These are phyloP conservation scores for Pilobolus umbonatus DNA, from an alignment of 192 early-diverging fungal genomes.

Conservation along the genomic window DNA sequence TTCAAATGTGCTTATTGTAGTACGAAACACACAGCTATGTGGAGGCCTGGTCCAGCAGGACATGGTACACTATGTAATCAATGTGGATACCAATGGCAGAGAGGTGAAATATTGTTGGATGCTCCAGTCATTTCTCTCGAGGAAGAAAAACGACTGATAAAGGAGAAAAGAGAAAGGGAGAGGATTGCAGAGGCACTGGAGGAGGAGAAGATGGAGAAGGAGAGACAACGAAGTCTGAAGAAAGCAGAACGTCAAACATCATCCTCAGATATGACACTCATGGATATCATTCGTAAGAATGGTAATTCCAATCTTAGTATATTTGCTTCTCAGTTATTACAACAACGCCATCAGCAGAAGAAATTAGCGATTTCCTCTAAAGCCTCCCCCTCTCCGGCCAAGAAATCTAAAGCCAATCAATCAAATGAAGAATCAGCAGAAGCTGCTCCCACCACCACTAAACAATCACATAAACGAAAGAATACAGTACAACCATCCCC, in stretches of 20 bases:
- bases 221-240: neutral
- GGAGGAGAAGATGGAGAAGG: conserved; percentile 6
- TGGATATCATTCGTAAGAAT: too few species aligned
- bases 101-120: conserved; percentile 24
- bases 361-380: too few species aligned
- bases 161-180: conserved; percentile 14
- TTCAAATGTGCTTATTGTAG: conserved; percentile 31
- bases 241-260: neutral
- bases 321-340: too few species aligned
- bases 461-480: too few species aligned
- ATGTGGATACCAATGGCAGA: conserved; percentile 27
- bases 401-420: too few species aligned
- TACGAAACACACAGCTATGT: conserved; percentile 28
- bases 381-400: too few species aligned
- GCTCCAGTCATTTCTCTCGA: conserved; percentile 24
- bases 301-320: too few species aligned
- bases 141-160: conserved; percentile 20
- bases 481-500: too few species aligned
- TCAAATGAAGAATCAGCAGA: too few species aligned
- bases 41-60: conserved; percentile 27
- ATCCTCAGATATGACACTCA: too few species aligned
- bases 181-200: neutral
- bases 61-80: conserved; percentile 28
- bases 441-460: too few species aligned
- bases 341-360: too few species aligned